Evolutionary conservation across 2,329 filamentous ascomycete species (phyloP).

Genomic region (Tothia fuscella): DNA sequence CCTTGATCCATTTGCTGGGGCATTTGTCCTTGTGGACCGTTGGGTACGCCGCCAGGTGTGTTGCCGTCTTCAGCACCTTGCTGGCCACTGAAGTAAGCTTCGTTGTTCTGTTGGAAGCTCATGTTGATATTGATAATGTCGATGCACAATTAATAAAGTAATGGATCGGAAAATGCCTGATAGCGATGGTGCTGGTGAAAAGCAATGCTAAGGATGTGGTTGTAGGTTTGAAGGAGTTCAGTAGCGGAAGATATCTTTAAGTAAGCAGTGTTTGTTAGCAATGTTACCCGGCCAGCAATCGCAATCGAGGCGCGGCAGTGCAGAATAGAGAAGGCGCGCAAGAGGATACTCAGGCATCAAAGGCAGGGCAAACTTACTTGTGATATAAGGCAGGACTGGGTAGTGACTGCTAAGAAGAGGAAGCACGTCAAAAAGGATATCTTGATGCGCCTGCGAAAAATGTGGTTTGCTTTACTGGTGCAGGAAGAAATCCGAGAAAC

Average conservation of each 20-base stretch:
- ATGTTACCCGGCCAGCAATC: too few relatives aligned
- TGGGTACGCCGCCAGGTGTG: conserved; percentile 2
- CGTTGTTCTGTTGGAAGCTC: conserved; percentile 8
- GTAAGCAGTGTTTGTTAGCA: too few relatives aligned
- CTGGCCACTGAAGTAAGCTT: conserved; percentile 5
- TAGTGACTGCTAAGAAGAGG: too few relatives aligned
- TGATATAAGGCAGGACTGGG: too few relatives aligned
- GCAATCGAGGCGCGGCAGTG: too few relatives aligned
- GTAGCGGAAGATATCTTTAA: background rate
- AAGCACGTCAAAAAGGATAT: too few relatives aligned
- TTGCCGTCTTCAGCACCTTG: conserved; percentile 8
- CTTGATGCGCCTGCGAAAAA: too few relatives aligned
- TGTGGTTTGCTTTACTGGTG: too few relatives aligned
- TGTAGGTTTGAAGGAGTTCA: background rate
- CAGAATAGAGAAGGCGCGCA: too few relatives aligned
- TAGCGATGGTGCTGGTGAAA: conserved; percentile 28
- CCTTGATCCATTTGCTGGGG: conserved; percentile 13
- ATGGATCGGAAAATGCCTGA: background rate
- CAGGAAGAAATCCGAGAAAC: too few relatives aligned
- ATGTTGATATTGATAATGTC: background rate
- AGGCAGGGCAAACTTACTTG: too few relatives aligned
- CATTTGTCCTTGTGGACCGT: conserved; percentile 14
- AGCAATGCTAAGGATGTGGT: conserved; percentile 3
- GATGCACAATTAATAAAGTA: background rate
- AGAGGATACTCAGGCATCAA: too few relatives aligned